Base-by-base conservation (phyloP, 2,329 filamentous ascomycete genomes). In the Trematosphaeria pertusa region DNA sequence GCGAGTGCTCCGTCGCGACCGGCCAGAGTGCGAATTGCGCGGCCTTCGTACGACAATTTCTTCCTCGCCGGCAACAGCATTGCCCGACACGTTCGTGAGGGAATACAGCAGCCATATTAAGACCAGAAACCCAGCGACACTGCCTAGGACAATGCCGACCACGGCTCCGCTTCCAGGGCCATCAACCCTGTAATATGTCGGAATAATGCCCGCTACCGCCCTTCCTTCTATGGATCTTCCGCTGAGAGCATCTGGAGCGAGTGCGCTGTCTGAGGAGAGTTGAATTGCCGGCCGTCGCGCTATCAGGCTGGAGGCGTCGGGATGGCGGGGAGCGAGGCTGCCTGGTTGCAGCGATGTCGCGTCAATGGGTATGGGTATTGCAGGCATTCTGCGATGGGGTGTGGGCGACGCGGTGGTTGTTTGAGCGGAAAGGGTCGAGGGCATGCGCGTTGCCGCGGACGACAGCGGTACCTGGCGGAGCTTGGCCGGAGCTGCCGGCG, bases 61-160 rank as follows among this genome's bases (percentile, higher is more conserved):
- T 44, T 87, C 83, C 54, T 78, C 74, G n/a, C 67, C 73, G 2
- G 71, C 67, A 53, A 81, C 73, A 7, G 69, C 72, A 14, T 65
- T 62, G 7, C 67, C 61, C 7, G 60, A 58, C 28, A 65, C 57
- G 24, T 70, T 67, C 3, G 61, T 72, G 21, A 78, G 64, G 1
- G 71, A 64, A 58, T 62, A 80, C 18, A 82, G 61, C 4, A 83
- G 71, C 76, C 78, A 82, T 24, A 80, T 67, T 21, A 83, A 51
- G 5, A 83, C 67, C 18, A 83, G 65, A 66, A 82, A 81, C 36
- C 78, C 81, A 5, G 70, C 74, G 17, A 83, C 76, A 45, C 74
- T 77, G 51, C 81, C 81, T 19, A 83, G 72, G 5, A 81, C 79
- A 47, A 87, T 86, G 43, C 84, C 85, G 8, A 78, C 82, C 1